Percentiles rank a stretch among this genome's conserved stretches.
Conservation (phyloP, 179 eudicot species). For the Spergularia azorica region DNA sequence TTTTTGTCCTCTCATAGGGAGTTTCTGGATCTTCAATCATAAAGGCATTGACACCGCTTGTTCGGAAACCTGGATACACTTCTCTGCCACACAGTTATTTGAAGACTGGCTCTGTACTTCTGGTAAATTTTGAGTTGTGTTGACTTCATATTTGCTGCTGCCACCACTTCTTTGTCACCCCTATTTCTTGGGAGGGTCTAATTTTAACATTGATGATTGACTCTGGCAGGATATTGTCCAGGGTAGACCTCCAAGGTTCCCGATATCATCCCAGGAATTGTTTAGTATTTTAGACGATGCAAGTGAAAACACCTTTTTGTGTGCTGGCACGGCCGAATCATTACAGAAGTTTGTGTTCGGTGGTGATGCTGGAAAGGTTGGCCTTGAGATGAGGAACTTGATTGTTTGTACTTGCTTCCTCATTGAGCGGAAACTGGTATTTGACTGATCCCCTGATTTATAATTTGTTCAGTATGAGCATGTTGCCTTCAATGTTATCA, state of each 20-base stretch:
- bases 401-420: conserved; percentile 90
- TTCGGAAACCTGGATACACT: conserved; percentile 57
- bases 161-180: background rate
- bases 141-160: background rate
- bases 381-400: conserved; percentile 80
- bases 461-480: background rate
- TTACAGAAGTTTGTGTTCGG: conserved; percentile 80
- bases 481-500: background rate
- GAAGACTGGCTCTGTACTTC: conserved; percentile 68
- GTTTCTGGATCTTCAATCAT: conserved; percentile 65
- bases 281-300: conserved; percentile 87
- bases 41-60: conserved; percentile 51
- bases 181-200: background rate
- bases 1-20: conserved; percentile 44
- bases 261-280: conserved; percentile 66
- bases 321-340: conserved; percentile 85
- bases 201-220: conserved; percentile 4
- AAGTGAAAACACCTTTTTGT: conserved; percentile 91
- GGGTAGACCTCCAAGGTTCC: conserved; percentile 62
- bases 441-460: background rate
- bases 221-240: conserved; percentile 75
- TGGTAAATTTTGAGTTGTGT: conserved; percentile 47
- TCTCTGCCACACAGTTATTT: conserved; percentile 67
- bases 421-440: conserved; percentile 90
- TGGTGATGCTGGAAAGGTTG: conserved; percentile 80